Conservation (phyloP, 495 filamentous ascomycete genomes). For the Cenococcum geophilum region DNA sequence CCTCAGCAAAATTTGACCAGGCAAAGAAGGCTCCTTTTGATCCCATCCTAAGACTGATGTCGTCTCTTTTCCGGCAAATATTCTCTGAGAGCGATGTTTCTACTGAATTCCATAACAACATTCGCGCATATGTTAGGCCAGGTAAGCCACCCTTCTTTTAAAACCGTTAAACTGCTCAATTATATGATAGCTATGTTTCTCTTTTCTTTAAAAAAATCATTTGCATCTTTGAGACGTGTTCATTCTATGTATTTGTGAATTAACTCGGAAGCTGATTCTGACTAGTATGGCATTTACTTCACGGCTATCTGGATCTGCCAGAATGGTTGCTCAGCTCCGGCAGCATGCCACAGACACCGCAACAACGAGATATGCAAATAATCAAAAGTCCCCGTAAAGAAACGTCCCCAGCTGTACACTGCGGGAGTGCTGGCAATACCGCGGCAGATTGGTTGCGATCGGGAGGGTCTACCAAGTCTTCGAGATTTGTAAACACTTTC, state of each 20-base stretch:
- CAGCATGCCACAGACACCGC: conserved; percentile 24
- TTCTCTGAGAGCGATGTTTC: conserved; percentile 84
- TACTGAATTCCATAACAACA: conserved; percentile 69
- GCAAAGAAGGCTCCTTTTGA: conserved; percentile 75
- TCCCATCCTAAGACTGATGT: conserved; percentile 70
- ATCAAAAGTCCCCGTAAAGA: conserved; percentile 11
- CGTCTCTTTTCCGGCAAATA: conserved; percentile 80
- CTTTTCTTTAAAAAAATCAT: too few species aligned
- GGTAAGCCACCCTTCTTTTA: too few species aligned
- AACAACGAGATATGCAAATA: conserved; percentile 28
- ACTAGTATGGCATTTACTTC: conserved; percentile 71
- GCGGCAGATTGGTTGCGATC: conserved; percentile 66
- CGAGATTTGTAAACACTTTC: conserved; percentile 76
- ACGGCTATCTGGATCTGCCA: conserved; percentile 71
- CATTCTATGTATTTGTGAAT: too few species aligned
- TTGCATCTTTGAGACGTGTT: too few species aligned
- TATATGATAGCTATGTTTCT: too few species aligned
- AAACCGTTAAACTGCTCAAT: too few species aligned
- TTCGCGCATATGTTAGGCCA: conserved; percentile 61
- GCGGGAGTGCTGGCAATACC: conserved; percentile 40
- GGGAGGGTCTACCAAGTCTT: conserved; percentile 63
- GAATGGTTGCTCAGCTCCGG: conserved; percentile 57
- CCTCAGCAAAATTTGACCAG: conserved; percentile 79
- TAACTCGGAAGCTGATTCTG: too few species aligned
- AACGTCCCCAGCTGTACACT: conserved; percentile 23